phyloP scores from a whole-genome alignment of 805 yeast species.

The Hanseniaspora clermontiae region DNA sequence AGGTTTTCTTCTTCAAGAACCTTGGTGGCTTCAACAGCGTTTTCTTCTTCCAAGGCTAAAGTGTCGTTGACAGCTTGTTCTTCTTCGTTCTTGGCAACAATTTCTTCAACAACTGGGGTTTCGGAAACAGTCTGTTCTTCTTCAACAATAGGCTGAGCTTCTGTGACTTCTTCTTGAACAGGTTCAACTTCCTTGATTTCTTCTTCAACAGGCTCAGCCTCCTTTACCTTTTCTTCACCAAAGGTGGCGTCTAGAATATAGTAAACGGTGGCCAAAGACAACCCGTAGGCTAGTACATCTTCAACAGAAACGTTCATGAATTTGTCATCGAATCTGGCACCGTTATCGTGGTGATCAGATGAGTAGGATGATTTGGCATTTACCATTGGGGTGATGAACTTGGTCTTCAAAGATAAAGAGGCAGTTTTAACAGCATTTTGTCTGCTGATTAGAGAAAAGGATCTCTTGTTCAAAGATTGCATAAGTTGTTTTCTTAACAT shows the following conservation, averaged over 20 bases:
- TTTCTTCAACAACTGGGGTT: slow-evolving; percentile 2
- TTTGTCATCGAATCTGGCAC: background rate
- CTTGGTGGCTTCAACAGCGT: background rate
- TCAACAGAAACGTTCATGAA: background rate
- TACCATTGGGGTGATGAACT: background rate
- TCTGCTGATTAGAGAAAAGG: background rate
- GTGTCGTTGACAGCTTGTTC: slow-evolving; percentile 15
- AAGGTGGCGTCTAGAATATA: background rate
- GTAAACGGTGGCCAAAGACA: background rate
- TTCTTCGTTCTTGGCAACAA: slow-evolving; percentile 13
- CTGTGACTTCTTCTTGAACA: slow-evolving; percentile 14
- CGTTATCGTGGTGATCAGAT: background rate
- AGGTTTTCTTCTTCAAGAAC: background rate
- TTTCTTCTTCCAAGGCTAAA: slow-evolving; percentile 11
- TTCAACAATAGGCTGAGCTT: slow-evolving; percentile 11
- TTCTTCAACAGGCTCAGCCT: background rate
- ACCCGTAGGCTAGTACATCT: background rate
- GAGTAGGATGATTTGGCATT: background rate
- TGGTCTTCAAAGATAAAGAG: background rate
- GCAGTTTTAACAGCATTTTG: background rate
- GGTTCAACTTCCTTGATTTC: background rate
- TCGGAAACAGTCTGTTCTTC: background rate
- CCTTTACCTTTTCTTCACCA: background rate
- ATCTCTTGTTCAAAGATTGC: background rate
- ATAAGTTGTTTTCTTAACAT: background rate